These are phyloP conservation scores for Vanrija humicola DNA, from an alignment of 1,284 basidiomycete genomes.

Conservation along the genomic window DNA sequence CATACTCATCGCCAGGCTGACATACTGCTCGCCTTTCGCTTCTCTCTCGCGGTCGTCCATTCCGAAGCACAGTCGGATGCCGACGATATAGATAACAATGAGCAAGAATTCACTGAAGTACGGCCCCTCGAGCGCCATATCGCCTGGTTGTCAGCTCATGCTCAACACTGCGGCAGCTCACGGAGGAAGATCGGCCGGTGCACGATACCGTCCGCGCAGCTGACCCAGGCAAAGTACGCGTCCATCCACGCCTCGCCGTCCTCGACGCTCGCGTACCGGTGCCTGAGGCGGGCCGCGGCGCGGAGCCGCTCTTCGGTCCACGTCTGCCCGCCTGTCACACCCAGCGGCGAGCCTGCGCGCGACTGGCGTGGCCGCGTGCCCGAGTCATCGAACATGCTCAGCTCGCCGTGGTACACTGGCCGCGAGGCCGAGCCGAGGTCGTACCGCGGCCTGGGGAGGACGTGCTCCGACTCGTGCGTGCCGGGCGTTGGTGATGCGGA, in stretches of 20 bases:
- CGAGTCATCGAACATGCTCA: conserved; percentile 8
- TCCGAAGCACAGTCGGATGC: conserved; percentile 8
- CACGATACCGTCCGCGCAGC: conserved; percentile 9
- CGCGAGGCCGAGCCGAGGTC: conserved; percentile 1
- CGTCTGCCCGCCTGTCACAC: not conserved
- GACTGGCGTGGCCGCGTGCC: not conserved
- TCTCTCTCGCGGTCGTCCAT: conserved; percentile 12
- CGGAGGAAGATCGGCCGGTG: conserved; percentile 12
- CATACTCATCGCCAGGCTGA: conserved; percentile 14
- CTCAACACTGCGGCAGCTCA: not conserved
- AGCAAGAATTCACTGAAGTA: conserved; percentile 14
- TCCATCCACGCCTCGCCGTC: conserved; percentile 16
- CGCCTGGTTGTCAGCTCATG: not conserved
- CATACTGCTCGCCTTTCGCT: conserved; percentile 4
- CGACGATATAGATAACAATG: conserved; percentile 13
- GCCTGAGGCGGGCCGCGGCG: conserved; percentile 5
- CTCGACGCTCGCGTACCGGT: conserved; percentile 11
- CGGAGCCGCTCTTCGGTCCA: conserved; percentile 10
- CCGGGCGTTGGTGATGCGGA: not conserved
- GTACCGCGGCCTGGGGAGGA: conserved; percentile 1
- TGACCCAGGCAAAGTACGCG: conserved; percentile 15
- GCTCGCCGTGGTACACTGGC: conserved; percentile 8
- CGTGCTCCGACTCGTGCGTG: not conserved
- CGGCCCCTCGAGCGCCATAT: conserved; percentile 18
- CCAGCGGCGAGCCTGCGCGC: no score